Conservation (phyloP, 805 yeast genomes). For the Torulaspora gathmanii region DNA sequence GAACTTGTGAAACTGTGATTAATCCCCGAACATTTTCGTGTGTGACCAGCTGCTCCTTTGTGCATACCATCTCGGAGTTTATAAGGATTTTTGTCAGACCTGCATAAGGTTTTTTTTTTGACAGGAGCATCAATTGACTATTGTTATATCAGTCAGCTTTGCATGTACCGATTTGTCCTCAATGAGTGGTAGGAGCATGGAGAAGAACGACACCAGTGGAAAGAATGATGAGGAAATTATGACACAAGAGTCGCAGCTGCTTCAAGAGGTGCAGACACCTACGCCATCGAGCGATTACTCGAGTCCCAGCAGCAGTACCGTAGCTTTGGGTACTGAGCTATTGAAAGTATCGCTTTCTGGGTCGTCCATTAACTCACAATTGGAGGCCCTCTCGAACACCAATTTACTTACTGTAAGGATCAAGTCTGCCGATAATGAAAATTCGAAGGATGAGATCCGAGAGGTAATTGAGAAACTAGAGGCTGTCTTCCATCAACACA, state of each 20-base stretch:
- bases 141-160: not conserved
- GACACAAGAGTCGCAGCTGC: not conserved
- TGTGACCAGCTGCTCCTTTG: not conserved
- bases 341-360: slow-evolving; percentile 2
- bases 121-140: not conserved
- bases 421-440: slow-evolving; percentile 9
- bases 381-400: slow-evolving; percentile 33
- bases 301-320: not conserved
- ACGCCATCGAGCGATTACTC: slow-evolving; percentile 1
- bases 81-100: not conserved
- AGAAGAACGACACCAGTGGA: not conserved
- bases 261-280: not conserved
- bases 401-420: slow-evolving; percentile 28
- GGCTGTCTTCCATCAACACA: slow-evolving; percentile 13
- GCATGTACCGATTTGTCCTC: not conserved
- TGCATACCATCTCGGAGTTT: not conserved
- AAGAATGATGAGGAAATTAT: not conserved
- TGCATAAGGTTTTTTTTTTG: not conserved
- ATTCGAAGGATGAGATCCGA: not conserved
- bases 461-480: slow-evolving; percentile 9
- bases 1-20: not conserved
- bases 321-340: slow-evolving; percentile 1
- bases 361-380: slow-evolving; percentile 9
- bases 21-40: not conserved
- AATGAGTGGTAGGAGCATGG: not conserved